phyloP scores from a whole-genome alignment of 768 basidiomycete genomes.

The Suillus luteus region DNA sequence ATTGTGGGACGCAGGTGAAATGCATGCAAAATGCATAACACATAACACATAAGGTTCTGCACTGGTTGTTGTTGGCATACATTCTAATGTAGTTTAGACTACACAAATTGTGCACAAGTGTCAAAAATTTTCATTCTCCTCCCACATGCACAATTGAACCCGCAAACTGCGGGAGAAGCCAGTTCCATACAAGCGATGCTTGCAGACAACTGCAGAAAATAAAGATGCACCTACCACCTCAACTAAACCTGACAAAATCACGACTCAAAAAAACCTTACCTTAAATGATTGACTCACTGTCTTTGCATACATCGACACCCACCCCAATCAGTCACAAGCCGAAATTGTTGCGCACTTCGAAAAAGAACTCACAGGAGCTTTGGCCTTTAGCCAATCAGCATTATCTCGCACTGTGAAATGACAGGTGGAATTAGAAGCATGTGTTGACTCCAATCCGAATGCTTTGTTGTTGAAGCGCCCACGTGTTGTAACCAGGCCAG shows the following conservation, averaged over 20 bases:
- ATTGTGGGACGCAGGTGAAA: not conserved
- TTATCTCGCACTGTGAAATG: no score
- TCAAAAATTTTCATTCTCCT: slow-evolving; percentile 1
- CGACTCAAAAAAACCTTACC: no score
- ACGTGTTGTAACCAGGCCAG: slow-evolving; percentile 34
- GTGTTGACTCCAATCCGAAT: slow-evolving; percentile 22
- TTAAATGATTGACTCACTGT: no score
- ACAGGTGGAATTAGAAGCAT: slow-evolving; percentile 11
- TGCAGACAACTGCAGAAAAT: no score
- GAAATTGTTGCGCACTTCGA: not conserved
- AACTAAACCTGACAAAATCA: no score
- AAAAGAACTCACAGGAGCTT: no score
- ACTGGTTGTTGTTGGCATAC: not conserved
- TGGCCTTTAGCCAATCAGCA: no score
- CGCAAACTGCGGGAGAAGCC: no score
- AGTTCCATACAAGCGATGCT: no score
- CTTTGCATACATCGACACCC: no score
- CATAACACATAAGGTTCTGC: not conserved
- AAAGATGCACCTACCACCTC: no score
- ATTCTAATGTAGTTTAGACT: not conserved
- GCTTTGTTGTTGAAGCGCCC: slow-evolving; percentile 32
- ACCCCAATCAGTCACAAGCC: not conserved
- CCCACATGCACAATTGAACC: not conserved
- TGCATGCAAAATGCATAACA: not conserved
- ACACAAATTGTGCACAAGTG: not conserved